These are phyloP conservation scores for Poterioochromonas sp. DNA, from an alignment of 352 stramenopile species.

Conservation along the genomic window DNA sequence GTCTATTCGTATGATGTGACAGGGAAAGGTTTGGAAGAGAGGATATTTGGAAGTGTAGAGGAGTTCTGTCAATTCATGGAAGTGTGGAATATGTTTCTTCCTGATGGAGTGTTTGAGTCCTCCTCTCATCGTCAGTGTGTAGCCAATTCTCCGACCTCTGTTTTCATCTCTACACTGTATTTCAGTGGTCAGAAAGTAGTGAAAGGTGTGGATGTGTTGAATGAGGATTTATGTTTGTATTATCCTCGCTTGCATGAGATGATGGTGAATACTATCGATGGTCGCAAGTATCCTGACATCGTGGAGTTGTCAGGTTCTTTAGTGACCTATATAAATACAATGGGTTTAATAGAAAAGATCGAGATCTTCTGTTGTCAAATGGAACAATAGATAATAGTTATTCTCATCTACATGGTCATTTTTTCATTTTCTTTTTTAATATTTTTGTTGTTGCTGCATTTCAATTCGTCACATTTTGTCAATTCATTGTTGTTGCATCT, in stretches of 20 bases:
- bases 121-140: neutral
- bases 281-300: neutral
- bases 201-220: neutral
- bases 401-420: too few relatives aligned
- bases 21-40: neutral
- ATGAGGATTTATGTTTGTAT: conserved; percentile 5
- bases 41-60: neutral
- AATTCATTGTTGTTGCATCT: too few relatives aligned
- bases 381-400: too few relatives aligned
- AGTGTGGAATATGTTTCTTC: conserved; percentile 10
- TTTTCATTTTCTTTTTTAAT: too few relatives aligned
- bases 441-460: too few relatives aligned
- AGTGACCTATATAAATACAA: too few relatives aligned
- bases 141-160: neutral
- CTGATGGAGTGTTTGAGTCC: neutral
- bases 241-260: neutral
- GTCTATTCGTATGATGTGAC: neutral
- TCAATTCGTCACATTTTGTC: too few relatives aligned
- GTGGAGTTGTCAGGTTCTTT: neutral
- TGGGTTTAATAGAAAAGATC: too few relatives aligned
- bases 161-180: neutral
- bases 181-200: neutral
- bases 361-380: too few relatives aligned
- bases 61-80: conserved; percentile 10
- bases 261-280: neutral